Evolutionary conservation across 805 yeast species (phyloP).

Genomic region (Zygoascus flipseniorum): DNA sequence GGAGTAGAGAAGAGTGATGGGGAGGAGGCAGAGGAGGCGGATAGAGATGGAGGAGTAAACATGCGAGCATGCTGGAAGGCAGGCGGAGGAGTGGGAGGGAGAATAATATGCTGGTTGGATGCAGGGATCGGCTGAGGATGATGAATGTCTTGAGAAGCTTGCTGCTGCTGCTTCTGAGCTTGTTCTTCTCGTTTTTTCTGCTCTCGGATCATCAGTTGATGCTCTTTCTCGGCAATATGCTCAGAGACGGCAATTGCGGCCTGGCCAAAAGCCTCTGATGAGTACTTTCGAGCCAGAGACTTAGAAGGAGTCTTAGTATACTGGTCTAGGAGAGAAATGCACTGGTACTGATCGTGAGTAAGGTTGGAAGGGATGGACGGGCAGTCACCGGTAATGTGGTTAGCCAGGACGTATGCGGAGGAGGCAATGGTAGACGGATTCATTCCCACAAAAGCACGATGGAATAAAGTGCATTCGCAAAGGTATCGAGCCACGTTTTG

Average conservation of each 20-base stretch:
- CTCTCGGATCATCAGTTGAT: constrained; percentile 8
- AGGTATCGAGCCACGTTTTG: constrained; percentile 29
- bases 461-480: constrained; percentile 31
- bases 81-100: constrained; percentile 18
- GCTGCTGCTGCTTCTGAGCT: constrained; percentile 16
- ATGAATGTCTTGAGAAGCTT: background rate
- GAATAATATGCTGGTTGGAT: background rate
- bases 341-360: constrained; percentile 20
- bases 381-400: constrained; percentile 13
- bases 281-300: constrained; percentile 32
- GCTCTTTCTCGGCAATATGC: constrained; percentile 18
- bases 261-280: constrained; percentile 23
- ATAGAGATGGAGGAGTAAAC: constrained; percentile 30
- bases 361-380: constrained; percentile 12
- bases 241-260: constrained; percentile 27
- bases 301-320: constrained; percentile 29
- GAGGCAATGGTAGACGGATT: constrained; percentile 30
- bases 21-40: constrained; percentile 22
- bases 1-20: constrained; percentile 2
- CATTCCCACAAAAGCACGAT: constrained; percentile 23
- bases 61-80: constrained; percentile 15
- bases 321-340: constrained; percentile 28
- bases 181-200: constrained; percentile 19
- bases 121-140: background rate
- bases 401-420: constrained; percentile 23